Conservation (phyloP, 805 yeast genomes). For the Myxozyma kluyveri region DNA sequence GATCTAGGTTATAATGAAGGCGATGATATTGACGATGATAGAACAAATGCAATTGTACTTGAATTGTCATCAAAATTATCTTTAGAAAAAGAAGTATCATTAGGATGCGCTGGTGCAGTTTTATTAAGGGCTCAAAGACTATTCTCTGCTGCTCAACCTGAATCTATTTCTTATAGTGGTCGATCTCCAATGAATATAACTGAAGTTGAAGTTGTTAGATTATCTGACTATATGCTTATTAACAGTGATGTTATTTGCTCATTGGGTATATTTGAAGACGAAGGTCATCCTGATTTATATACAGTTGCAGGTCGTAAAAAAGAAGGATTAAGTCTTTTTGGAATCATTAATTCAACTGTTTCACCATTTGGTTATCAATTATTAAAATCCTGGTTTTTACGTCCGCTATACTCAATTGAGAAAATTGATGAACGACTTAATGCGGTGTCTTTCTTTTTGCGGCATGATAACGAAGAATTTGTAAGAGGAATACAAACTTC, state of each 20-base stretch:
- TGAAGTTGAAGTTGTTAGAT: constrained; percentile 19
- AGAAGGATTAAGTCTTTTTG: constrained; percentile 29
- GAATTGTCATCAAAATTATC: constrained; percentile 16
- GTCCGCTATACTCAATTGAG: constrained; percentile 38
- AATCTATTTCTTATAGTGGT: neutral
- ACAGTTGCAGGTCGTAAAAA: constrained; percentile 10
- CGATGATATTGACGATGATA: neutral
- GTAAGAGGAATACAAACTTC: constrained; percentile 31
- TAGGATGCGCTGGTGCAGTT: constrained; percentile 28
- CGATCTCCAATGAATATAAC: constrained; percentile 19
- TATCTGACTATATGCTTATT: constrained; percentile 31
- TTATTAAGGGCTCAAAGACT: constrained; percentile 13
- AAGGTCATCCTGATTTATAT: constrained; percentile 31
- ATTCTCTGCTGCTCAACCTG: constrained; percentile 7
- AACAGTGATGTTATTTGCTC: constrained; percentile 38
- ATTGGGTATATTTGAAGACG: constrained; percentile 32
- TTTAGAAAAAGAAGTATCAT: constrained; percentile 22
- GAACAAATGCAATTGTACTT: neutral
- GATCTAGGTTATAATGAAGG: constrained; percentile 1
- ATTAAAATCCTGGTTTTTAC: constrained; percentile 39
- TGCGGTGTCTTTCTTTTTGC: constrained; percentile 34
- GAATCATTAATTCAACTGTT: constrained; percentile 33
- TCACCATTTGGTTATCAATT: constrained; percentile 38
- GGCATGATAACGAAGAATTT: constrained; percentile 28
- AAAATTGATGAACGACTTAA: constrained; percentile 38